phyloP scores from a whole-genome alignment of 2,329 filamentous ascomycete species.

The Dothistroma septosporum region DNA sequence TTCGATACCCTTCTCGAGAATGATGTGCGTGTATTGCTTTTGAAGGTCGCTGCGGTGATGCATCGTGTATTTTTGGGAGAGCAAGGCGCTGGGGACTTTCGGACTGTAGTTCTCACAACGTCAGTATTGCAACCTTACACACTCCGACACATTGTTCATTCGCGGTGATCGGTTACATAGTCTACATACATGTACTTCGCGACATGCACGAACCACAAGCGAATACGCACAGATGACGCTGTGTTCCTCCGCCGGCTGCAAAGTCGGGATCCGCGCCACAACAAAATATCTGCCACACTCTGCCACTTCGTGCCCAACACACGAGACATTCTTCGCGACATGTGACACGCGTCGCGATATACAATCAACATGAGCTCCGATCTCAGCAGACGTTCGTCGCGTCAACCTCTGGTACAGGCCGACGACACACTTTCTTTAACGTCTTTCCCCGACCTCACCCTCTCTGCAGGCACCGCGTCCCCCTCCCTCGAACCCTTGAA shows the following conservation, averaged over 20 bases:
- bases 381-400: conserved; percentile 19
- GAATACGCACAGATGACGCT: not conserved
- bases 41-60: no score
- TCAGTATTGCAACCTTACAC: no score
- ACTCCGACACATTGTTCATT: no score
- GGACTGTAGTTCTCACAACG: not conserved
- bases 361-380: conserved; percentile 12
- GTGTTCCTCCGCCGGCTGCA: not conserved
- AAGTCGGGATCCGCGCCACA: not conserved
- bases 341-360: not conserved
- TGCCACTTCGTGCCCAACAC: not conserved
- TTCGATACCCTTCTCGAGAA: not conserved
- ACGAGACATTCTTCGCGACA: not conserved
- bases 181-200: not conserved
- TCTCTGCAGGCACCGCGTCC: conserved; percentile 17
- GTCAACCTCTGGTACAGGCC: conserved; percentile 15
- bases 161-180: not conserved
- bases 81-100: not conserved
- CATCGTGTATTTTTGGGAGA: not conserved
- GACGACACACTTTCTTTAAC: conserved; percentile 31
- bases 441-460: conserved; percentile 28
- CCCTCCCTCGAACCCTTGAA: conserved; percentile 16
- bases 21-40: not conserved
- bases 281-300: not conserved
- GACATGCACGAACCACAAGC: not conserved